Conservation (phyloP, 331 rosid species). For the Stylosanthes scabra region DNA sequence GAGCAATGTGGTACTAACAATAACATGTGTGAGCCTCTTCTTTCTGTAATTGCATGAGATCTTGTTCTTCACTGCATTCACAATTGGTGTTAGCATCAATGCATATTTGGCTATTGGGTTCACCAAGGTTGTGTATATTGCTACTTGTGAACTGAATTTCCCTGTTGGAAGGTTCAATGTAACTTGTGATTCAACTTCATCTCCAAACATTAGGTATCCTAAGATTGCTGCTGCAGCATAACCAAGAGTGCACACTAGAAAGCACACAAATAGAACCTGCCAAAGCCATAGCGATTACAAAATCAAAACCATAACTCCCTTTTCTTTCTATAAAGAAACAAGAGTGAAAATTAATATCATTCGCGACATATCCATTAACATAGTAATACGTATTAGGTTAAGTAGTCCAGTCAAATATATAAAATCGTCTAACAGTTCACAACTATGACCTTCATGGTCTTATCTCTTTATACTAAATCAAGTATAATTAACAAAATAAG, state of each 20-base stretch:
- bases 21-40: conserved; percentile 32
- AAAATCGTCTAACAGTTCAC: too few relatives aligned
- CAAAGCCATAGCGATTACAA: not conserved
- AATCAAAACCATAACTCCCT: not conserved
- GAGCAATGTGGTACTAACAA: conserved; percentile 34
- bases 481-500: not conserved
- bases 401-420: too few relatives aligned
- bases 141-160: conserved; percentile 38
- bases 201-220: conserved; percentile 44
- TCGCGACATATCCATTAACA: too few relatives aligned
- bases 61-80: conserved; percentile 27
- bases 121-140: conserved; percentile 43
- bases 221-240: conserved; percentile 39
- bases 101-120: conserved; percentile 47
- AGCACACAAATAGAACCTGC: conserved; percentile 34
- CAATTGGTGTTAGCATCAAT: conserved; percentile 38
- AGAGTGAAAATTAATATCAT: too few relatives aligned
- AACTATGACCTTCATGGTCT: too few relatives aligned
- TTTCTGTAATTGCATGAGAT: conserved; percentile 20
- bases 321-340: too few relatives aligned
- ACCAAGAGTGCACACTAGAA: conserved; percentile 27
- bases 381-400: too few relatives aligned
- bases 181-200: conserved; percentile 43
- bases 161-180: conserved; percentile 37
- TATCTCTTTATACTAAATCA: not conserved